Evolutionary conservation across 78 protist genomes (phyloP).

Genomic region (Trichosphaerium sp.): DNA sequence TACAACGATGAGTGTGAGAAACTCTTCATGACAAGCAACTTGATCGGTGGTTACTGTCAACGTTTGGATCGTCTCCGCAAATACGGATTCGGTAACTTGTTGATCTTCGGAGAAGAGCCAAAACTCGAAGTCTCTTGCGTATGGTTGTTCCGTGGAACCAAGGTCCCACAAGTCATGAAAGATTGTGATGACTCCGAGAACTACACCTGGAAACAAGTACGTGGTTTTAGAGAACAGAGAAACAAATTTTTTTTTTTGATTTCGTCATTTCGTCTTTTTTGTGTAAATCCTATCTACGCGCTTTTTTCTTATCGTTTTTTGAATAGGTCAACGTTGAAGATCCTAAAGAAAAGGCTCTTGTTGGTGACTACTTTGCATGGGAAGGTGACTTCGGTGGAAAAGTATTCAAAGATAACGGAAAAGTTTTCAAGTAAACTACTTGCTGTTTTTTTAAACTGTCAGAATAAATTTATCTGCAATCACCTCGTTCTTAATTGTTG

Average conservation of each 20-base stretch:
- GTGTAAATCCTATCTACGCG: too few species aligned
- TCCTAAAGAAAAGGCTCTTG: constrained; percentile 5
- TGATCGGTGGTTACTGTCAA: constrained; percentile 63
- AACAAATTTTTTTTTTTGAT: too few species aligned
- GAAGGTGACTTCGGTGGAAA: constrained; percentile 35
- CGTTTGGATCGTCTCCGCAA: constrained; percentile 64
- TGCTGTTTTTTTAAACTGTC: too few species aligned
- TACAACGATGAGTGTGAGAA: constrained; percentile 23
- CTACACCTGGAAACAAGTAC: constrained; percentile 40
- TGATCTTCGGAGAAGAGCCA: constrained; percentile 40
- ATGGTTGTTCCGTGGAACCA: constrained; percentile 61
- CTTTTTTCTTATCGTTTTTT: too few species aligned
- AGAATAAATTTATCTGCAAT: too few species aligned
- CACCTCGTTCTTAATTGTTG: too few species aligned
- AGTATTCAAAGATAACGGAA: constrained; percentile 42
- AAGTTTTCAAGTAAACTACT: constrained; percentile 55
- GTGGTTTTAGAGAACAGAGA: too few species aligned
- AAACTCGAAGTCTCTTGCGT: constrained; percentile 24
- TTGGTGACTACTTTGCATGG: constrained; percentile 54
- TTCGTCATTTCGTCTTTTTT: too few species aligned
- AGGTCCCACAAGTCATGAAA: constrained; percentile 29
- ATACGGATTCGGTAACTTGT: constrained; percentile 51
- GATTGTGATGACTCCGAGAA: constrained; percentile 57
- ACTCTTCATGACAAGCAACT: constrained; percentile 59
- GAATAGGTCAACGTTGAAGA: constrained; percentile 16